These are phyloP conservation scores for Metarhizium humberi DNA, from an alignment of 2,329 filamentous ascomycete species.

Conservation along the genomic window DNA sequence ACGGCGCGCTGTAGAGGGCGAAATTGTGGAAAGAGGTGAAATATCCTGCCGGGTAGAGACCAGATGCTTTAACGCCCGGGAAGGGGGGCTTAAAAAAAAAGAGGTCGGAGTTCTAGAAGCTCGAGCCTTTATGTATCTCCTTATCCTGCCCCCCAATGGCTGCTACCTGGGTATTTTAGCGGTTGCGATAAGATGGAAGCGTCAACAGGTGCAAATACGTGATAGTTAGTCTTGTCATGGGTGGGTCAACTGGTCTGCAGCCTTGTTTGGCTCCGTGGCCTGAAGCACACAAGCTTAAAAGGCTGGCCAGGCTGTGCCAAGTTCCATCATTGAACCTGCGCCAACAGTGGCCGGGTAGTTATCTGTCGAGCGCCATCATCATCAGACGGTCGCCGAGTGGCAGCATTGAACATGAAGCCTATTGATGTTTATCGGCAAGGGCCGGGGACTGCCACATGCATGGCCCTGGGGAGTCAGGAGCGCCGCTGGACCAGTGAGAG, in stretches of 20 bases:
- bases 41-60: too few species aligned
- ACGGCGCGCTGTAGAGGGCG: too few species aligned
- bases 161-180: not conserved
- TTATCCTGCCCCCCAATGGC: too few species aligned
- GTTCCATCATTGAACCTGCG: too few species aligned
- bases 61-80: too few species aligned
- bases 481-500: conserved; percentile 1
- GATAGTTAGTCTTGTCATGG: not conserved
- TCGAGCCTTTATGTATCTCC: too few species aligned
- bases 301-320: too few species aligned
- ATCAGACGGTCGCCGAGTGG: not conserved
- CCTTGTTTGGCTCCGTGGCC: not conserved
- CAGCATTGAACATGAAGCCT: too few species aligned
- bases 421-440: not conserved
- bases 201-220: too few species aligned
- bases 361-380: not conserved
- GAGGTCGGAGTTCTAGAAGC: too few species aligned
- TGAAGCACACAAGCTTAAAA: not conserved
- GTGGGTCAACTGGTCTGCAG: not conserved
- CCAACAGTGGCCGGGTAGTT: not conserved
- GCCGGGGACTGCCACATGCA: not conserved
- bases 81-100: too few species aligned
- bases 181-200: conserved; percentile 2
- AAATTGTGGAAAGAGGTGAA: too few species aligned
- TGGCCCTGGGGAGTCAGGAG: conserved; percentile 10